Evolutionary conservation across 805 yeast genomes (phyloP), one percentile per base, ranked within the genome.

Genomic region (Yarrowia bubula): DNA sequence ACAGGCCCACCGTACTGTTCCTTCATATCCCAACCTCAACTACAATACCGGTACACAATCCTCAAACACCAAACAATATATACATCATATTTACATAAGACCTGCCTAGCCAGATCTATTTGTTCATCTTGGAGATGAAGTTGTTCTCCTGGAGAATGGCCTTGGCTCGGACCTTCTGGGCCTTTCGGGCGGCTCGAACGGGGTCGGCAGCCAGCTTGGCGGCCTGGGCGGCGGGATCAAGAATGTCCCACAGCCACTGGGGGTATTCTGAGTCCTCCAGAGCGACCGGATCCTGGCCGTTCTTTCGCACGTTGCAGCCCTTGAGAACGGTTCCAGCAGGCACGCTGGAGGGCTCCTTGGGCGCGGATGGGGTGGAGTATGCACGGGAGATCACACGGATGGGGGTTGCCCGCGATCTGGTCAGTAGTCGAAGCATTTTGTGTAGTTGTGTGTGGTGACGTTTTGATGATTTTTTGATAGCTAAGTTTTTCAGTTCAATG

Each of bases 231-330:
- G 83, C 83, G 61, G 83, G 79, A 75, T 92, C 96, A 37, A 92
- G 81, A 55, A 90, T 79, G 5, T 82, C 84, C 98, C 98, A 95
- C 63, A 93, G 81, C 99, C 99, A 93, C 50, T 83, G 89, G 5
- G 99, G 99, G 73, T 93, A 93, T 71, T 92, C 96, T 42, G 80
- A 80, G 74, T 95, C 98, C 67, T 88, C 90, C 64, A 88, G 76
- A 1, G 98, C 98, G 5, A 90, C 86, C 8, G 96, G 91, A 70
- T 92, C 97, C 67, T 87, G 85, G n/a, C 93, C 96, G 41, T 82
- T 80, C 73, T 91, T 92, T 73, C 84, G 84, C 48, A 93, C 81
- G 70, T 89, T 88, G 71, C 92, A 77, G 68, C 67, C 98, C 92
- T 61, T 89, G 87, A 69, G 81, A 76, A 74, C 92, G 83, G 64